phyloP scores from a whole-genome alignment of 2,329 filamentous ascomycete species.

The Cladophialophora yegresii region DNA sequence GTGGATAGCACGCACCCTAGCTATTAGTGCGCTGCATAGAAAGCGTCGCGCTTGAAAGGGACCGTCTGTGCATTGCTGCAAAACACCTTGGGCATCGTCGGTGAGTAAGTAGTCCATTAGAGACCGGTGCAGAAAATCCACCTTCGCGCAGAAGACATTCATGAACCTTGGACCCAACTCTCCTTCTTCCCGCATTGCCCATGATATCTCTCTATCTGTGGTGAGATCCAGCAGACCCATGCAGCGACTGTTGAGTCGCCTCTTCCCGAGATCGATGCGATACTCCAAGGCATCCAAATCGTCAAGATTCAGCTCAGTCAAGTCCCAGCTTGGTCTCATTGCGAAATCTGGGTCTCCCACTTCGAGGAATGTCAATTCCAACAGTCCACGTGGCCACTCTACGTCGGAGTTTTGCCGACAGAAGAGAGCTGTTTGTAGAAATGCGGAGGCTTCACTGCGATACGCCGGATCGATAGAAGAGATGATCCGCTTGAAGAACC shows the following conservation, averaged over 20 bases:
- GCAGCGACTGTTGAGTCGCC: background rate
- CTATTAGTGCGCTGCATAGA: background rate
- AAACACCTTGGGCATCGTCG: background rate
- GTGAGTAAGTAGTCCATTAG: background rate
- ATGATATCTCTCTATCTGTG: too few species aligned
- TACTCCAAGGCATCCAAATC: background rate
- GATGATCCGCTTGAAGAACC: slow-evolving; percentile 22
- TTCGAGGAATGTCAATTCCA: background rate
- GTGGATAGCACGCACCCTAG: background rate
- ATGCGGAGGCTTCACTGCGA: slow-evolving; percentile 17
- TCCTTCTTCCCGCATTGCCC: too few species aligned
- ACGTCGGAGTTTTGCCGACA: background rate
- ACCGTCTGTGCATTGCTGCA: background rate
- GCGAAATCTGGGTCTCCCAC: background rate
- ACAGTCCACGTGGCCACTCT: background rate
- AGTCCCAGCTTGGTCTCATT: background rate
- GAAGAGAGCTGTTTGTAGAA: slow-evolving; percentile 24
- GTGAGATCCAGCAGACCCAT: background rate
- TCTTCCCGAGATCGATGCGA: background rate
- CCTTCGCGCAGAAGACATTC: background rate
- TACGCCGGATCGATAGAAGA: slow-evolving; percentile 14
- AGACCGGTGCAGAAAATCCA: background rate
- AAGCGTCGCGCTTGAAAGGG: background rate
- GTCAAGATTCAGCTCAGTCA: background rate
- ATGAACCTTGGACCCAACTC: background rate